phyloP scores from a whole-genome alignment of 1,139 yeast species.

The Citeromyces siamensis region DNA sequence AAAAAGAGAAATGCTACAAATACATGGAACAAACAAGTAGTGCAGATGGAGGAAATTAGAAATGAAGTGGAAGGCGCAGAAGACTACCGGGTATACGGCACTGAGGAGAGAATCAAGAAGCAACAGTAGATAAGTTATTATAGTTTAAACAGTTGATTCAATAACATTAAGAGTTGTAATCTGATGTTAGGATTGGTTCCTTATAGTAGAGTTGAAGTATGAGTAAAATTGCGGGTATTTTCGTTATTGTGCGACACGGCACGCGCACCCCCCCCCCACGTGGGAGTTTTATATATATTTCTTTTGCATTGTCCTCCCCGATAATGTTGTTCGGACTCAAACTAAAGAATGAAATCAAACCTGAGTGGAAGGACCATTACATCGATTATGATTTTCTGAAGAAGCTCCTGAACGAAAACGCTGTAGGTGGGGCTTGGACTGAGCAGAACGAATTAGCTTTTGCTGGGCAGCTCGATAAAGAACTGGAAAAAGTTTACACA shows the following conservation, averaged over 20 bases:
- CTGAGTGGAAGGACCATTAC: conserved; percentile 84
- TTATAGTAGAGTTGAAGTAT: not conserved
- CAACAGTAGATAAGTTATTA: conserved; percentile 11
- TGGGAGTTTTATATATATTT: too few relatives aligned
- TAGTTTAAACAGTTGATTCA: too few relatives aligned
- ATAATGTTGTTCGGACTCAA: conserved; percentile 79
- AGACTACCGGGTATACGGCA: conserved; percentile 43
- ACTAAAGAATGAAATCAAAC: conserved; percentile 67
- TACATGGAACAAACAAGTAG: conserved; percentile 64
- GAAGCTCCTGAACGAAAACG: conserved; percentile 71
- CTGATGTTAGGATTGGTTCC: too few relatives aligned
- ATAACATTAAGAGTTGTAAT: too few relatives aligned
- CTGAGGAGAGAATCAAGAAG: conserved; percentile 18
- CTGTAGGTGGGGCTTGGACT: conserved; percentile 43
- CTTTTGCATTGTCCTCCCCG: too few relatives aligned
- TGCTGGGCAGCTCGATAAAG: conserved; percentile 71
- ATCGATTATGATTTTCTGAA: conserved; percentile 71
- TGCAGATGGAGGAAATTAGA: conserved; percentile 73
- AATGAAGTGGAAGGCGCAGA: conserved; percentile 64
- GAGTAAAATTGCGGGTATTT: too few relatives aligned
- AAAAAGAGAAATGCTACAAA: conserved; percentile 40
- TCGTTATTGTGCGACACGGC: not conserved
- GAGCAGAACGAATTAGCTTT: conserved; percentile 77
- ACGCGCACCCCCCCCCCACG: conserved; percentile 1
- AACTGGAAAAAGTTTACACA: conserved; percentile 85